Evolutionary conservation across 805 yeast species (phyloP), one percentile per base, ranked within the genome.

Genomic region (Pichia gijzeniarum): DNA sequence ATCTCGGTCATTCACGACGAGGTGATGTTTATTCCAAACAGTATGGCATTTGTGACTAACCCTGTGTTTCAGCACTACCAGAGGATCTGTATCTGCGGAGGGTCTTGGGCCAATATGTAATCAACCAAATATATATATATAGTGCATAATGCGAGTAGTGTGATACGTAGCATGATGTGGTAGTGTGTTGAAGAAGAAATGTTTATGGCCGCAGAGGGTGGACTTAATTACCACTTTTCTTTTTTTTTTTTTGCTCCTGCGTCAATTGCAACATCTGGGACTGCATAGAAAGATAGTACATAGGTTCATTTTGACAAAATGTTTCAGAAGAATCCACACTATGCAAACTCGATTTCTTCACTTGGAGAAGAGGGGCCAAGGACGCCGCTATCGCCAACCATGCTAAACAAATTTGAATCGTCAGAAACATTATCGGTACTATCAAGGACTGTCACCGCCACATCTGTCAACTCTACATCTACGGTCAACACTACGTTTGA

Each of bases 31-130:
- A 65, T 65, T 27, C 52, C 58, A 5, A 52, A 51, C 25, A 48
- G 52, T 31, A 54, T 59, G 20, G 51, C 58, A 1, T 57, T 57
- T 38, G 53, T 59, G 0, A 49, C 59, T 5, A 56, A 67, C 27
- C 63, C 67, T 22, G 56, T 65, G 9, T 60, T 54, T 35, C 57
- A 56, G 20, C 56, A 63, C 55, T 54, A 71, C 59, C 89, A 82
- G 53, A 68, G 89, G 49, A 77, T 77, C 21, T 85, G 95, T 62
- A 66, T 85, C 31, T 85, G 95, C 61, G 93, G 93, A 0, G 84
- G 86, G 33, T 72, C 80, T 4, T 84, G 91, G 91, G 79, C 78
- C 2, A 73, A 73, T 49, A 37, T 70, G 28, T 60, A 48, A 38
- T 22, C 12, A 6, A 8, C 5, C 14, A 36, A 18, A 1, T 16